phyloP scores from a whole-genome alignment of 1,284 basidiomycete genomes.

The Anthracocystis panici-leucophaei region DNA sequence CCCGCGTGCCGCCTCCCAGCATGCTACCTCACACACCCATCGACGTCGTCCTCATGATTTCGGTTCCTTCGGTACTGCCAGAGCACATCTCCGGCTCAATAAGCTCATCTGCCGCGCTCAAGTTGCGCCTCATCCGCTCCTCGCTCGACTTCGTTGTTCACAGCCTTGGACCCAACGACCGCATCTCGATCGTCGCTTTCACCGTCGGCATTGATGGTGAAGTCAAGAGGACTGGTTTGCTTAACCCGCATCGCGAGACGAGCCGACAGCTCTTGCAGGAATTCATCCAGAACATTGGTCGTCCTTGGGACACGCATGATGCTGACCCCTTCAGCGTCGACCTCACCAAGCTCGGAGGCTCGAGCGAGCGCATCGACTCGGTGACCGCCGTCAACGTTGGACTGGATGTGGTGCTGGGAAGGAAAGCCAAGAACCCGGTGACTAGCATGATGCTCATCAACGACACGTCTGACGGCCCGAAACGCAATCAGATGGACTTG shows the following conservation, averaged over 20 bases:
- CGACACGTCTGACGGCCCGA: conserved; percentile 87
- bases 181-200: conserved; percentile 60
- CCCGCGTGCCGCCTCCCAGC: conserved; percentile 56
- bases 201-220: conserved; percentile 56
- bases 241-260: conserved; percentile 50
- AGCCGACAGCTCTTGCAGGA: conserved; percentile 49
- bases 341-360: conserved; percentile 55
- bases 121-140: conserved; percentile 61
- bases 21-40: conserved; percentile 82
- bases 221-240: conserved; percentile 57
- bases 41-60: conserved; percentile 91
- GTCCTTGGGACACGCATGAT: conserved; percentile 52
- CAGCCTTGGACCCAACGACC: conserved; percentile 61
- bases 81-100: conserved; percentile 72
- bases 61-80: conserved; percentile 75
- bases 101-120: conserved; percentile 78
- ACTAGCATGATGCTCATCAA: conserved; percentile 92
- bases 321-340: conserved; percentile 60
- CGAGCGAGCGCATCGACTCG: conserved; percentile 60
- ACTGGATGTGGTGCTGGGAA: conserved; percentile 89
- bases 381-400: conserved; percentile 65
- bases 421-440: conserved; percentile 88
- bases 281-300: conserved; percentile 59
- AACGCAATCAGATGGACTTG: conserved; percentile 98
- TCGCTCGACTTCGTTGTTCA: conserved; percentile 62